Base-by-base conservation (phyloP, 1,284 basidiomycete species). In the Trichosporon inkin region DNA sequence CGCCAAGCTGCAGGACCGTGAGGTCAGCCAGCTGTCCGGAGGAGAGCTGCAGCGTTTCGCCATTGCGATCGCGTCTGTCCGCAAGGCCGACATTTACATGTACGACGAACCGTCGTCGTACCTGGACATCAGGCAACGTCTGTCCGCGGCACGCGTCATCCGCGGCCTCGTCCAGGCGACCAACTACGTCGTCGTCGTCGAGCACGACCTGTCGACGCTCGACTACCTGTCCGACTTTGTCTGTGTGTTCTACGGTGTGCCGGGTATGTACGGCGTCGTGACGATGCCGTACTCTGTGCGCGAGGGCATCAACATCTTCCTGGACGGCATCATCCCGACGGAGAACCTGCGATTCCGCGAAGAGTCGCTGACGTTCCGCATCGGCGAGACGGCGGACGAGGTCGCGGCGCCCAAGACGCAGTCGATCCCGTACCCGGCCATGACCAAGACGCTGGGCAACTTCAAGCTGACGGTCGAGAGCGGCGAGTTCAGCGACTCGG, bases 301-400 rank as follows among this genome's bases (percentile, higher is more conserved):
- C 66, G 94, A 98, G 88, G 93, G 93, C 68, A 96, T 98, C 82
- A 97, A 97, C 80, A 96, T 96, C 71, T 97, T 97, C 85, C 82
- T 98, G 61, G 94, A 98, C 73, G 93, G 93, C 56, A 92, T 92
- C 81, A 92, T 97, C 68, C 94, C 94, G 6, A 96, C 94, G n/a
- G 93, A 97, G 78, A 98, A 98, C 79, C 78, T 98, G 71, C 90
- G 94, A 62, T 97, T 97, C 86, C 87, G 93, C 54, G 87, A 96
- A 68, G 94, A 96, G 71, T 90, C 89, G 0, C 82, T 97, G 17
- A 87, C 89, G 4, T 98, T 98, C 84, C 95, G 93, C 81, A 96
- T 97, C 85, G 85, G 89, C 56, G 94, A 97, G 78, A 93, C 86
- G 3, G 91, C 88, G 16, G 93, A 97, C 67, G 94, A 98, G 71